phyloP scores from a whole-genome alignment of 1,284 basidiomycete species.

The Cryptococcus amylolentus region DNA sequence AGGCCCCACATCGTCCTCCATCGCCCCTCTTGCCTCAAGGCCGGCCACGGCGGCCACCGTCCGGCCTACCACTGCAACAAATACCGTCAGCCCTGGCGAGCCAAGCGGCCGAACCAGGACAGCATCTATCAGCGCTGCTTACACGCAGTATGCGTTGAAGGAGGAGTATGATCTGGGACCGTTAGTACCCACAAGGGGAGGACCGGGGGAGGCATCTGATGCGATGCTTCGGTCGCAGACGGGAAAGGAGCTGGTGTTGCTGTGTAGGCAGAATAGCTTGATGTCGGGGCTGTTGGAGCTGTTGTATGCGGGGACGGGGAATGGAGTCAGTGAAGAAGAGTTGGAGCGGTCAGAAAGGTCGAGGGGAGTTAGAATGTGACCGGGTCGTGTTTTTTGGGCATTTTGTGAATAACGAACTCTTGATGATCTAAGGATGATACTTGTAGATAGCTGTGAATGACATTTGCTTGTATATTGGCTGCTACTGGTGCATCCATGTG shows the following conservation, averaged over 20 bases:
- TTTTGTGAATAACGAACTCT: not conserved
- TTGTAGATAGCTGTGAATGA: slow-evolving; percentile 1
- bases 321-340: not conserved
- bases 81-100: not conserved
- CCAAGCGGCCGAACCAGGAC: slow-evolving; percentile 4
- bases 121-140: slow-evolving; percentile 30
- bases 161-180: slow-evolving; percentile 26
- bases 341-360: not conserved
- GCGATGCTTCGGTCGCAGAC: slow-evolving; percentile 34
- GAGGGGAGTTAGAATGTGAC: not conserved
- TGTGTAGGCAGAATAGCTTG: slow-evolving; percentile 48
- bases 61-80: not conserved
- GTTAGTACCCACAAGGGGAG: slow-evolving; percentile 15
- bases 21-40: not conserved
- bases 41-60: not conserved
- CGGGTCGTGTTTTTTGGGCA: not conserved
- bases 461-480: not conserved
- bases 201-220: slow-evolving; percentile 2
- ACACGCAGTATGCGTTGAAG: slow-evolving; percentile 11
- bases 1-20: not conserved
- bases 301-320: slow-evolving; percentile 28
- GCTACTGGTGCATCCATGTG: not conserved
- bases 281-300: slow-evolving; percentile 44
- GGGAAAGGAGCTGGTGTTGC: slow-evolving; percentile 48
- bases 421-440: slow-evolving; percentile 1